phyloP scores from a whole-genome alignment of 83 land plant genomes.

The Diphasiastrum complanatum region DNA sequence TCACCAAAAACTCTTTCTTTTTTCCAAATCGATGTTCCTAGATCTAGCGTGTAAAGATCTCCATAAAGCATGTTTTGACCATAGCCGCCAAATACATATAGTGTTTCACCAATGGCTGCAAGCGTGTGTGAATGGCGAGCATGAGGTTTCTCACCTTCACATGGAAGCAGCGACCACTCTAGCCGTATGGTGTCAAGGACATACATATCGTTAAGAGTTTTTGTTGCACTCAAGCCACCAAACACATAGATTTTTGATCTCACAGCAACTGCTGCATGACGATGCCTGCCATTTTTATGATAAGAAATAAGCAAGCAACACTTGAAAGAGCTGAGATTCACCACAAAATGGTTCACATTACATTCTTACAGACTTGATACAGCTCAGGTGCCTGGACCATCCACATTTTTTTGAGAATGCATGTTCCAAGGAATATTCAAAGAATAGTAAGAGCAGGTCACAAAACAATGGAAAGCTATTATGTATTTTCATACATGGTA shows the following conservation, averaged over 20 bases:
- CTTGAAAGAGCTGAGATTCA: no score
- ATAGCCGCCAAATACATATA: slow-evolving; percentile 77
- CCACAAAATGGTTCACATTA: no score
- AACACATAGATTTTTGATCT: slow-evolving; percentile 67
- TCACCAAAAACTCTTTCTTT: slow-evolving; percentile 34
- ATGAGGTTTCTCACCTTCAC: slow-evolving; percentile 48
- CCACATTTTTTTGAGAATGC: no score
- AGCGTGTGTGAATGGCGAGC: slow-evolving; percentile 84
- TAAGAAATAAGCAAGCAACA: background rate
- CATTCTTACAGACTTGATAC: no score
- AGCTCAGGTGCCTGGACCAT: no score
- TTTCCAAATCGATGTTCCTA: slow-evolving; percentile 41
- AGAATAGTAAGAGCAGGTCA: no score
- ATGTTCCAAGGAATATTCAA: no score
- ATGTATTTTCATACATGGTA: no score
- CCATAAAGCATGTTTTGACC: slow-evolving; percentile 56
- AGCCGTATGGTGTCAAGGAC: slow-evolving; percentile 47
- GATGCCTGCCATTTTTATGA: slow-evolving; percentile 49
- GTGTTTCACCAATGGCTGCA: slow-evolving; percentile 45
- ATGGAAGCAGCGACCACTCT: slow-evolving; percentile 44
- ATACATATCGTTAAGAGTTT: slow-evolving; percentile 47
- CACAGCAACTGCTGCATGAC: slow-evolving; percentile 76
- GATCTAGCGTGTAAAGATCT: slow-evolving; percentile 59
- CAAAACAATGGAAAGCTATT: no score
- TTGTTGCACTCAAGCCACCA: slow-evolving; percentile 58